Evolutionary conservation across 179 eudicot species (phyloP).

Genomic region (Beta macrorhiza): DNA sequence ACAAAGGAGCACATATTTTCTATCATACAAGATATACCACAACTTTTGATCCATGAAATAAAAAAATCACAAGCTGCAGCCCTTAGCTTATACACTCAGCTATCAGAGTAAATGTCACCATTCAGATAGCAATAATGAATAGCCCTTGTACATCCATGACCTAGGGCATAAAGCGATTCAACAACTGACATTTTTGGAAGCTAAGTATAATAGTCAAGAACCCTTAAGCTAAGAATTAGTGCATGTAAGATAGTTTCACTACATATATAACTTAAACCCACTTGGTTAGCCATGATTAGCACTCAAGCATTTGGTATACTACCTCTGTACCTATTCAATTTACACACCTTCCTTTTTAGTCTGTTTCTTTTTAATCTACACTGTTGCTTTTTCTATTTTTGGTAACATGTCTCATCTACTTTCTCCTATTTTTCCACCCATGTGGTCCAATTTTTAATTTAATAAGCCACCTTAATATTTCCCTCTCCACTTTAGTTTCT

Average conservation of each 20-base stretch:
- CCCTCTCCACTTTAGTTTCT: too few relatives aligned
- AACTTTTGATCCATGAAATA: neutral
- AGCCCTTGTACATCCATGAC: neutral
- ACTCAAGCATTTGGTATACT: neutral
- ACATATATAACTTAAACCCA: neutral
- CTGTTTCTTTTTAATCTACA: too few relatives aligned
- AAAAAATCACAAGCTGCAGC: neutral
- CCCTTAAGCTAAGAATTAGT: neutral
- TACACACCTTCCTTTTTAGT: too few relatives aligned
- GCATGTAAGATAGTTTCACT: neutral
- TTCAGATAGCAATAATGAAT: neutral
- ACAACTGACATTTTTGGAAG: neutral
- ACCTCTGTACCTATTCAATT: too few relatives aligned
- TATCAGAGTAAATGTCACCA: neutral
- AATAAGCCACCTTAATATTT: too few relatives aligned
- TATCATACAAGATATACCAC: neutral
- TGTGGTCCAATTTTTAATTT: too few relatives aligned
- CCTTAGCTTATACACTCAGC: neutral
- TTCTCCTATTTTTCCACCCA: too few relatives aligned
- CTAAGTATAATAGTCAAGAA: neutral
- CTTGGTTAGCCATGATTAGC: neutral
- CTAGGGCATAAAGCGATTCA: neutral
- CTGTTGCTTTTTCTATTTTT: too few relatives aligned
- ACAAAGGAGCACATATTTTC: neutral
- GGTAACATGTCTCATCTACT: too few relatives aligned